phyloP scores from a whole-genome alignment of 345 rosid species.

The Trapa bicornis region DNA sequence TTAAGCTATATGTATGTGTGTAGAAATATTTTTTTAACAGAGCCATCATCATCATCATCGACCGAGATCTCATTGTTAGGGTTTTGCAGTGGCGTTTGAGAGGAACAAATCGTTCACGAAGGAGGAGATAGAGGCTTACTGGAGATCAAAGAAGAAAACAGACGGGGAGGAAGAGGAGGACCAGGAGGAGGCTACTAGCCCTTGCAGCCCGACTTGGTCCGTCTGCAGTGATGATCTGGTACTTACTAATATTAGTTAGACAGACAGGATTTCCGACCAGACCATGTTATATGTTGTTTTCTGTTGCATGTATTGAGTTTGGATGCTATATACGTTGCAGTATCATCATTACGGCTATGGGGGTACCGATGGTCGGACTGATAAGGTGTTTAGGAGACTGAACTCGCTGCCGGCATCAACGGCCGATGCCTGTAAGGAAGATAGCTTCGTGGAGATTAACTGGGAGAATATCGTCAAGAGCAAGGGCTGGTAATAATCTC shows the following conservation, averaged over 20 bases:
- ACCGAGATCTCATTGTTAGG: neutral
- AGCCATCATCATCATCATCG: neutral
- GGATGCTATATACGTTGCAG: no score
- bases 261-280: neutral
- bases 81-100: slow-evolving; percentile 26
- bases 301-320: neutral
- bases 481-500: slow-evolving; percentile 38
- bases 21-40: no score
- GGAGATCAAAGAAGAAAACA: slow-evolving; percentile 47
- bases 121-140: slow-evolving; percentile 62
- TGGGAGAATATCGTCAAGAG: slow-evolving; percentile 22
- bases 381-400: slow-evolving; percentile 17
- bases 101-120: slow-evolving; percentile 62
- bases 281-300: no score
- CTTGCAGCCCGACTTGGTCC: slow-evolving; percentile 3
- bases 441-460: slow-evolving; percentile 10
- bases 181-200: slow-evolving; percentile 23
- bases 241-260: no score
- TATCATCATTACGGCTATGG: neutral
- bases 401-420: slow-evolving; percentile 18
- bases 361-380: neutral
- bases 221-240: no score
- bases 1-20: no score
- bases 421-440: slow-evolving; percentile 2
- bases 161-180: slow-evolving; percentile 53